Percentiles rank a stretch among this genome's conserved stretches.
Evolutionary conservation across 805 yeast genomes (phyloP).

Genomic region (Yarrowia sp.): DNA sequence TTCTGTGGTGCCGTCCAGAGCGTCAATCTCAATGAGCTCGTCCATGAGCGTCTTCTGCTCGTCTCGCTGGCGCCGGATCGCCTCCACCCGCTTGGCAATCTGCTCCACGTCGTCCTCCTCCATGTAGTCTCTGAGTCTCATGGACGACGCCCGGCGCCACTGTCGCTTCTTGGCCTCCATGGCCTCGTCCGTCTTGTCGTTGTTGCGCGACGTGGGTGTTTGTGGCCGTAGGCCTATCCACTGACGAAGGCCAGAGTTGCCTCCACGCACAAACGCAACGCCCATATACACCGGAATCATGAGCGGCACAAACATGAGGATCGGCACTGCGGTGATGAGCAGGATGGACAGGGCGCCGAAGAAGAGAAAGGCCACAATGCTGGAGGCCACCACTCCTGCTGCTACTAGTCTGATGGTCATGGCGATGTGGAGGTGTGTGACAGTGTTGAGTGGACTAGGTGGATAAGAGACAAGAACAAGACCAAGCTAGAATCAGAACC

Average conservation of each 20-base stretch:
- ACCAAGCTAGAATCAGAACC: not conserved
- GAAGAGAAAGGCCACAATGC: conserved; percentile 30
- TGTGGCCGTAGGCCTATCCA: conserved; percentile 24
- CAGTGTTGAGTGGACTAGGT: not conserved
- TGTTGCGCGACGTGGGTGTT: conserved; percentile 31
- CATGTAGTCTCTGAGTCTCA: conserved; percentile 20
- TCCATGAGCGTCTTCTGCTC: conserved; percentile 37
- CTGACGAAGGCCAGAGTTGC: conserved; percentile 26
- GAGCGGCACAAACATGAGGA: conserved; percentile 31
- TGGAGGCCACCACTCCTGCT: conserved; percentile 20
- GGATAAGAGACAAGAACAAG: not conserved
- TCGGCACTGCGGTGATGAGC: conserved; percentile 30
- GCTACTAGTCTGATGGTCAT: conserved; percentile 34
- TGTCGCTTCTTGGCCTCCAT: conserved; percentile 36
- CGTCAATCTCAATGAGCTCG: conserved; percentile 32
- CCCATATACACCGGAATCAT: conserved; percentile 30
- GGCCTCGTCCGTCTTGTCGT: conserved; percentile 40
- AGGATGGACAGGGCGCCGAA: conserved; percentile 36
- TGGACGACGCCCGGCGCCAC: conserved; percentile 29
- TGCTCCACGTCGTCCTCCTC: conserved; percentile 31
- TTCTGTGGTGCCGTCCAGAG: conserved; percentile 27
- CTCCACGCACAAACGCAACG: conserved; percentile 23
- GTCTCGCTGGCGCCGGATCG: conserved; percentile 27
- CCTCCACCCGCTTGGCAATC: conserved; percentile 34
- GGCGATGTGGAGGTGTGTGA: not conserved